phyloP scores from a whole-genome alignment of 106 monocot species.

The Agapanthus africanus region DNA sequence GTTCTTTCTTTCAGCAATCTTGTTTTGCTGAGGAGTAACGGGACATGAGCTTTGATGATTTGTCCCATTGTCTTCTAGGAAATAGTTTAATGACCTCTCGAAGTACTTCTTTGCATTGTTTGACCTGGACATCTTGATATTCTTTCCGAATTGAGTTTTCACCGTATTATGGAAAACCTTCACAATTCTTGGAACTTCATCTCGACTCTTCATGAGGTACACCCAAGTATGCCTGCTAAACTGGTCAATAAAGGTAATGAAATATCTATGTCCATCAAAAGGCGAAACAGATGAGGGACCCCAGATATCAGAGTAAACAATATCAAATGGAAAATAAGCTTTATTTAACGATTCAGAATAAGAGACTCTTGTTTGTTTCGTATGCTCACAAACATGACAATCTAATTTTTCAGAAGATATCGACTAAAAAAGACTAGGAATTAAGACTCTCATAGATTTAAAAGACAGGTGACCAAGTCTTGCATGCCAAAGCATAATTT shows the following conservation, averaged over 20 bases:
- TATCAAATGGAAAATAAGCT: not conserved
- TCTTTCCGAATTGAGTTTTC: slow-evolving; percentile 3
- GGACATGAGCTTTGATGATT: not conserved
- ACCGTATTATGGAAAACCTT: not conserved
- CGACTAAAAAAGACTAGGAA: too few species aligned
- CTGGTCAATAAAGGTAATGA: not conserved
- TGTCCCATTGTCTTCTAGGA: slow-evolving; percentile 1
- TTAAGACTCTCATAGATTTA: too few species aligned
- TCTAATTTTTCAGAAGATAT: not conserved
- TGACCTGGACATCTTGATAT: not conserved
- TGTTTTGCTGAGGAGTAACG: not conserved
- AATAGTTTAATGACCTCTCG: not conserved
- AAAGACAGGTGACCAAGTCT: too few species aligned
- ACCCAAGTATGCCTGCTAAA: not conserved
- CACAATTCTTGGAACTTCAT: not conserved
- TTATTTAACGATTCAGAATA: not conserved
- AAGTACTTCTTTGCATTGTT: not conserved
- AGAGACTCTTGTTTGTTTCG: not conserved
- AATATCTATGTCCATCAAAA: not conserved
- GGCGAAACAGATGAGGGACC: not conserved
- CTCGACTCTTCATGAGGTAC: not conserved
- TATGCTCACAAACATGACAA: not conserved
- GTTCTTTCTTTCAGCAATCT: not conserved
- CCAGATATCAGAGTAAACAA: slow-evolving; percentile 2
- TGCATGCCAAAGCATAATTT: too few species aligned